Base-by-base conservation (phyloP, 805 yeast genomes). In the Candida germanica region DNA sequence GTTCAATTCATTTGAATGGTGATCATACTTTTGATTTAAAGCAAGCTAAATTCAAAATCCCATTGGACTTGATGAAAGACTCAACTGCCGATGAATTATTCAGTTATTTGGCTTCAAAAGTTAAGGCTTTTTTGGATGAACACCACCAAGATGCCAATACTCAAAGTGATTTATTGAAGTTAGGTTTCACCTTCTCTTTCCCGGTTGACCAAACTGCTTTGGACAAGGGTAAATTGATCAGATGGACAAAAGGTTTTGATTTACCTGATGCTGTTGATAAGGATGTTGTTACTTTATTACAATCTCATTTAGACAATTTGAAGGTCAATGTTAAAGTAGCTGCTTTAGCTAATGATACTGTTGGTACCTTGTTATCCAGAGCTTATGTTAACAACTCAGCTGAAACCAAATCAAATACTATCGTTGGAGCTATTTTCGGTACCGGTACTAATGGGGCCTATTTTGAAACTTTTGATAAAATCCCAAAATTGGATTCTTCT, bases 391-490 rank as follows among this genome's bases (percentile, higher is more conserved):
- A 86, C 23, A 67, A 74, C 34, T 71, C 79, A 25, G 59, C 72
- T 14, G 73, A 80, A 42, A 74, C 81, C 33, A 79, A 78, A 41
- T 79, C 93, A 31, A 80, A 79, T 39, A 86, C 97, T 7, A 74
- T 84, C 6, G 70, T 89, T 47, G 98, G 98, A 32, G 80, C 89
- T 43, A 91, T 91, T 45, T 87, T 89, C 53, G 98, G 98, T 47
- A 93, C 98, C 2, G 98, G 98, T 56, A 91, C 98, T 19, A 91
- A 91, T 60, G 97, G 97, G 43, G 96, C 96, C 11, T 91, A 93
- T 62, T 71, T 77, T 56, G 98, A 91, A 61, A 72, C 77, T 38
- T 58, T 88, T 35, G 80, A 76, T 27, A 75, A 80, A 37, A 85
- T 93, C 48, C 75, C 75, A 37, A 91, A 93, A 62, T 69, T 89